Evolutionary conservation across 2,329 filamentous ascomycete species (phyloP).

Genomic region (Lojkania enalia): DNA sequence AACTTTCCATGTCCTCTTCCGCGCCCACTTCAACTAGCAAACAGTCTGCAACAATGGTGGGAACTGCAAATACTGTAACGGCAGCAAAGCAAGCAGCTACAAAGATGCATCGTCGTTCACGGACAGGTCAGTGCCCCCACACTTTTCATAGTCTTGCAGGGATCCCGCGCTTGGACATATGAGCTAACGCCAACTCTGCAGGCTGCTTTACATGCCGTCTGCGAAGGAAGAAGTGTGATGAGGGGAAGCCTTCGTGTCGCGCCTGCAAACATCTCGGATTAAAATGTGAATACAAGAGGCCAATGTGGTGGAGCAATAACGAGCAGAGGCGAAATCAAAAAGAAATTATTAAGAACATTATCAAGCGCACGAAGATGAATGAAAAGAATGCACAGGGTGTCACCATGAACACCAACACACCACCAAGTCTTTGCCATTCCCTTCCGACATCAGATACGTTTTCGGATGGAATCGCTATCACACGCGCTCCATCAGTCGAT

Average conservation of each 20-base stretch:
- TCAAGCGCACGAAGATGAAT: conserved; percentile 92
- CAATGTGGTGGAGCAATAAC: conserved; percentile 96
- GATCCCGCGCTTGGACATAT: conserved; percentile 37
- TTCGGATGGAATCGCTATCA: conserved; percentile 70
- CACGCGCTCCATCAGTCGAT: conserved; percentile 76
- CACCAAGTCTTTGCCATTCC: conserved; percentile 79
- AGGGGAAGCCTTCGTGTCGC: conserved; percentile 65
- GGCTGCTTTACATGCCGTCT: conserved; percentile 70
- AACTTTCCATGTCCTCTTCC: conserved; percentile 54
- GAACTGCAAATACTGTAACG: conserved; percentile 41
- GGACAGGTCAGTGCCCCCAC: conserved; percentile 73
- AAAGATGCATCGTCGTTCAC: conserved; percentile 91
- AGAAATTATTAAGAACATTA: conserved; percentile 94
- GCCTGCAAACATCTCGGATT: conserved; percentile 75
- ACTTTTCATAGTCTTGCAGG: conserved; percentile 39
- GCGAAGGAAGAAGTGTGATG: conserved; percentile 71
- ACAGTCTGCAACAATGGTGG: conserved; percentile 54
- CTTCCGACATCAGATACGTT: conserved; percentile 79
- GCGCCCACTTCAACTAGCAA: conserved; percentile 47
- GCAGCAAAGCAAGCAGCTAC: conserved; percentile 63
- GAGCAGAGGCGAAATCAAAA: conserved; percentile 85
- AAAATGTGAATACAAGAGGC: conserved; percentile 92
- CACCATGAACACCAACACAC: conserved; percentile 61
- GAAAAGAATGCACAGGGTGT: conserved; percentile 72
- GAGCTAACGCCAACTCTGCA: conserved; percentile 47